These are phyloP conservation scores for Corylus heterophylla DNA, from an alignment of 306 rosid species.

Conservation along the genomic window DNA sequence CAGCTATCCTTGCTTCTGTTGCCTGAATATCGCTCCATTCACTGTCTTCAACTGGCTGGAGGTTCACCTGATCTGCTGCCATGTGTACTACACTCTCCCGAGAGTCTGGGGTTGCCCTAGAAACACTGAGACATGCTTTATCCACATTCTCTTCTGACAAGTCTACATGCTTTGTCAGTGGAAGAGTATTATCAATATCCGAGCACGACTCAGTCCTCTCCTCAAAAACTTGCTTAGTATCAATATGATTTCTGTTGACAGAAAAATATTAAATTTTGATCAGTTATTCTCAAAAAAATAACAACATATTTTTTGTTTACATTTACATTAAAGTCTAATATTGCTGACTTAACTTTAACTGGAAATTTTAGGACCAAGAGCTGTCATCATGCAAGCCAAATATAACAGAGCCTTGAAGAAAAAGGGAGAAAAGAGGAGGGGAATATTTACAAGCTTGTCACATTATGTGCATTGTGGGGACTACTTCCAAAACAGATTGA, in stretches of 20 bases:
- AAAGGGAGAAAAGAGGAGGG: neutral
- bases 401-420: neutral
- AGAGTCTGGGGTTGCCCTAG: constrained; percentile 62
- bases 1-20: constrained; percentile 86
- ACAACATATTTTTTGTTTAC: neutral
- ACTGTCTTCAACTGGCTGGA: constrained; percentile 61
- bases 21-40: constrained; percentile 98
- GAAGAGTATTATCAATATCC: constrained; percentile 36
- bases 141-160: constrained; percentile 84
- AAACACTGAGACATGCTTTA: constrained; percentile 90
- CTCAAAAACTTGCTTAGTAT: constrained; percentile 74
- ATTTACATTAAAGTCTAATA: neutral
- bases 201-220: constrained; percentile 85
- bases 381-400: neutral
- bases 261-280: neutral
- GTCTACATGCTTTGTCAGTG: constrained; percentile 84
- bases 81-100: constrained; percentile 80
- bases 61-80: constrained; percentile 64
- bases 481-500: neutral
- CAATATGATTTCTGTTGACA: constrained; percentile 72
- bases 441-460: neutral
- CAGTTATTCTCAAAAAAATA: neutral
- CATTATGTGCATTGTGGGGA: neutral
- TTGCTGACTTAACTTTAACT: neutral
- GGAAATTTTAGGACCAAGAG: neutral